Conservation (phyloP, 495 filamentous ascomycete species). For the Diplogelasinospora grovesii region DNA sequence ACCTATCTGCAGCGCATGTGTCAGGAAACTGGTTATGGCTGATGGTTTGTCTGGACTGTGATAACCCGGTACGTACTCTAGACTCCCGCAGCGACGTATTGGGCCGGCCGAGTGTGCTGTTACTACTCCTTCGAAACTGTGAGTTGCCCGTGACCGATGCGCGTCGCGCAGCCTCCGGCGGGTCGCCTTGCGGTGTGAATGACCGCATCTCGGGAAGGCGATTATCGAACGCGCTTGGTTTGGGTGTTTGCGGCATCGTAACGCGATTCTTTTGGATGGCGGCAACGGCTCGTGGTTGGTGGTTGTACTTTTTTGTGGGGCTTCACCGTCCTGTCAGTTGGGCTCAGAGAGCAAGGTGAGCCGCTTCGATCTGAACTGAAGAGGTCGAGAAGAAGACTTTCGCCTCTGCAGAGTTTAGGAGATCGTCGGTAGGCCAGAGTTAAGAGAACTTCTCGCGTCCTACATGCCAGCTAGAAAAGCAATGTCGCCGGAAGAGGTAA, state of each 20-base stretch:
- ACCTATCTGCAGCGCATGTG: constrained; percentile 15
- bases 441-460: no score
- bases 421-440: no score
- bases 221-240: constrained; percentile 3
- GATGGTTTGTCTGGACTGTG: no score
- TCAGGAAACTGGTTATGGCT: no score
- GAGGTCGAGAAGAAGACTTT: no score
- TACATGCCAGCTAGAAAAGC: no score
- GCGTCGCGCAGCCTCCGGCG: constrained; percentile 19
- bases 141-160: constrained; percentile 19
- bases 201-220: constrained; percentile 17
- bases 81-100: constrained; percentile 29
- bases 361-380: no score
- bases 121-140: constrained; percentile 31
- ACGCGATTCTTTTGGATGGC: neutral
- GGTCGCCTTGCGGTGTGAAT: constrained; percentile 25
- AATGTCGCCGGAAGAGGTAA: no score
- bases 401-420: no score
- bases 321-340: no score
- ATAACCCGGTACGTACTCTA: constrained; percentile 37
- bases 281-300: no score
- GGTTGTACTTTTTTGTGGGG: no score
- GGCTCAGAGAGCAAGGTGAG: neutral
- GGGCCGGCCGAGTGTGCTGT: constrained; percentile 25
- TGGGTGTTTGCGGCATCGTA: constrained; percentile 12